Percentiles rank a stretch among this genome's conserved stretches.
These are phyloP conservation scores for Botrytis sinoallii DNA, from an alignment of 2,329 filamentous ascomycete species.

Conservation along the genomic window DNA sequence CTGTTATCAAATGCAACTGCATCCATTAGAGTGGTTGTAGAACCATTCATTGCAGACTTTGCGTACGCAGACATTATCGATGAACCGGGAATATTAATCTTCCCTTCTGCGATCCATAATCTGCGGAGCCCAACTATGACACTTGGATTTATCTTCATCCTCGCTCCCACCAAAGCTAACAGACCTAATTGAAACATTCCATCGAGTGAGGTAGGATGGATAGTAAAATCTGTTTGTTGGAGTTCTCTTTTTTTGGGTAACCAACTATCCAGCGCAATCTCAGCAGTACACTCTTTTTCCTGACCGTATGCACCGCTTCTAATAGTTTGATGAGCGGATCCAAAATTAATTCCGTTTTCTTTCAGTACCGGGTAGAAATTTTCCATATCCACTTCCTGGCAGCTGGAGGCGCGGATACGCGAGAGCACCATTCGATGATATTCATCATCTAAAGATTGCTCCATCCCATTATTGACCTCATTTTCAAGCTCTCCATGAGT, in stretches of 20 bases:
- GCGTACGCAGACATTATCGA: background rate
- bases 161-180: background rate
- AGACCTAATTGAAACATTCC: background rate
- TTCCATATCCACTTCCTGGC: background rate
- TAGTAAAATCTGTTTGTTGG: background rate
- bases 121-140: background rate
- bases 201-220: background rate
- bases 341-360: background rate
- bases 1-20: background rate
- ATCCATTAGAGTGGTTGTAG: background rate
- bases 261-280: background rate
- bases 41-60: background rate
- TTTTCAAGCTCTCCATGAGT: background rate
- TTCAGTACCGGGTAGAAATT: background rate
- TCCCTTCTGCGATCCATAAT: background rate
- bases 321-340: background rate
- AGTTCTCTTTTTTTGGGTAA: background rate
- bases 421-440: background rate
- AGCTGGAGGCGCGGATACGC: background rate
- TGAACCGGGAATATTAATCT: background rate
- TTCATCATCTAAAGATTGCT: background rate
- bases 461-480: background rate
- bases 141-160: background rate
- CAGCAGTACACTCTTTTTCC: background rate
- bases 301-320: background rate